Evolutionary conservation across 768 basidiomycete genomes (phyloP).

Genomic region (Leccinum obscurum): DNA sequence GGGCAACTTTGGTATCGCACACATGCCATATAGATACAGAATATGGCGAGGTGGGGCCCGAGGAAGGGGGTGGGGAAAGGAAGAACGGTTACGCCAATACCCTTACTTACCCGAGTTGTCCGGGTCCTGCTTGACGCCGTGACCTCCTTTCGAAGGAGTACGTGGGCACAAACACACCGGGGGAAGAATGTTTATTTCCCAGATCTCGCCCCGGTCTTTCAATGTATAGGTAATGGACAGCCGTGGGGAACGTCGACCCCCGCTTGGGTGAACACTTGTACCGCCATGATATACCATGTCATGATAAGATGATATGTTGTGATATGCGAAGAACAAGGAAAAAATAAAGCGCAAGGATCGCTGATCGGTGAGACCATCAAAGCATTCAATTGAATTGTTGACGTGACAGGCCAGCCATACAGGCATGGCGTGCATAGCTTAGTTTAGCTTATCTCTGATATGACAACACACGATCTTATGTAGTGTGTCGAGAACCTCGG

Average conservation of each 20-base stretch:
- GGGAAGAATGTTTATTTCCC: neutral
- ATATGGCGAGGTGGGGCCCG: neutral
- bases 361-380: conserved; percentile 1
- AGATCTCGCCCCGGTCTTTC: neutral
- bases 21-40: neutral
- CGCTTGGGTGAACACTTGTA: neutral
- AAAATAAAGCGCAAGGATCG: neutral
- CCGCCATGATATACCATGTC: neutral
- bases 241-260: neutral
- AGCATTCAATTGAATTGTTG: neutral
- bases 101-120: too few species aligned
- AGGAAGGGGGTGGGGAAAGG: neutral
- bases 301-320: too few species aligned
- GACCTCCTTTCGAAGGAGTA: neutral
- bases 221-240: neutral
- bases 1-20: neutral
- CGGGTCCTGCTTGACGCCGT: neutral
- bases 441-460: conserved; percentile 34
- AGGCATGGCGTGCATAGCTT: neutral
- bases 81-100: neutral
- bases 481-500: neutral
- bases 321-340: neutral
- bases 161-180: neutral
- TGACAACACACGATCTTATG: neutral
- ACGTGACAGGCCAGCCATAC: neutral